Base-by-base conservation (phyloP, 2,329 filamentous ascomycete genomes). In the Verticillium longisporum region DNA sequence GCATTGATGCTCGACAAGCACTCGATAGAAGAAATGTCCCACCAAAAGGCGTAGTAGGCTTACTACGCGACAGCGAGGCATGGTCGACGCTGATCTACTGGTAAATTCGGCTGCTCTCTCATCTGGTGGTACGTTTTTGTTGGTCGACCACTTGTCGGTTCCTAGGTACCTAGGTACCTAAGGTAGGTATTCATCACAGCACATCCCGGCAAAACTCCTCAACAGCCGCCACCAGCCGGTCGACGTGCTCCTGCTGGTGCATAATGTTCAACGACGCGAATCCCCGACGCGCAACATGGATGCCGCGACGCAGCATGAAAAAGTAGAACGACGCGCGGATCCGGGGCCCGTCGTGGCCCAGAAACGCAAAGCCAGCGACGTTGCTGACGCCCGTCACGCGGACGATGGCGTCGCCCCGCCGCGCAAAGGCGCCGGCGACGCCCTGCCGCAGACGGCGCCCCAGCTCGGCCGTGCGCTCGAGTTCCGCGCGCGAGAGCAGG, bases 261-360 rank as follows among this genome's bases (percentile, higher is more conserved):
- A 62, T 62, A 7, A 64, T 53, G 33, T 64, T 65, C 55, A 65
- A 15, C 1, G 63, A 62, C 1, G 62, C 36, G 18, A 65, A 65
- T 1, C 63, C 63, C 11, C 63, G 63, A 50, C 60, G 61, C 9
- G 60, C 60, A 11, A 62, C 58, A 13, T 65, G 64, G 3, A 65
- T 57, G 15, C 62, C 56, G 45, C 55, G 55, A 1, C 45, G 57
- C 6, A 65, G 37, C 34, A 65, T 33, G 13, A 62, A 63, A 26
- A 63, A 64, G 60, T 64, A 65, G 11, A 65, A 63, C n/a, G 59
- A 26, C 5, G 60, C 60, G 7, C 55, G 58, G n/a, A 65, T 4
- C n/a, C 38, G 38, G 1, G 58, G 36, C 2, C 60, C 60, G 7
- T 50, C 37, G 9, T 59, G 34, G 0, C 63, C 63, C 31, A 58